These are phyloP conservation scores for Neurospora sp. DNA, from an alignment of 495 filamentous ascomycete species.

Conservation along the genomic window DNA sequence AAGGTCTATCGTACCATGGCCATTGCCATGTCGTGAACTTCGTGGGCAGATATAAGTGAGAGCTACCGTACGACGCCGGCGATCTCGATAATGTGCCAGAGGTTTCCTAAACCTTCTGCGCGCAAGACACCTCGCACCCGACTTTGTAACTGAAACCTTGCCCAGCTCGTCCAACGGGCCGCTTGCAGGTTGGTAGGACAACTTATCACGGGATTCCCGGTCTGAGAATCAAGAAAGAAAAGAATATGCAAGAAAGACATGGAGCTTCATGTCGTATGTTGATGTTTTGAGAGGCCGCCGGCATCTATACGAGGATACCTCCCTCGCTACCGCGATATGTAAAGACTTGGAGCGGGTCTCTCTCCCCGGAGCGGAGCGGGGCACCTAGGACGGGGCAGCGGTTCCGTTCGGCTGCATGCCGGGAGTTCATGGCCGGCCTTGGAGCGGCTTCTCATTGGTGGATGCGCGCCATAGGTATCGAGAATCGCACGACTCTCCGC, in stretches of 20 bases:
- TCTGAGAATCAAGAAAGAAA: not conserved
- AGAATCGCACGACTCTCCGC: not conserved
- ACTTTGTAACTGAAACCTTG: not conserved
- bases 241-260: not conserved
- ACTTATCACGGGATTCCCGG: not conserved
- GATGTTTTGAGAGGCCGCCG: not conserved
- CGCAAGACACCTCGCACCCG: not conserved
- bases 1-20: not conserved
- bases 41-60: not conserved
- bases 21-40: not conserved
- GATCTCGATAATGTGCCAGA: not conserved
- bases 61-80: not conserved
- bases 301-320: not conserved
- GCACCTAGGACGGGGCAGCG: not conserved
- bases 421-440: not conserved
- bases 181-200: not conserved
- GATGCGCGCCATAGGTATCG: not conserved
- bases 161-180: not conserved
- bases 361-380: not conserved
- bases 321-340: not conserved
- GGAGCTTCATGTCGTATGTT: not conserved
- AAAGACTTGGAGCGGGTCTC: not conserved
- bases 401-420: not conserved
- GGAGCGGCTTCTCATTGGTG: not conserved
- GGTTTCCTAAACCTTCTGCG: not conserved